Percentiles rank a stretch among this genome's conserved stretches.
Conservation (phyloP, 176 grass and related monocot genomes). For the Rhipidocladum racemiflorum region DNA sequence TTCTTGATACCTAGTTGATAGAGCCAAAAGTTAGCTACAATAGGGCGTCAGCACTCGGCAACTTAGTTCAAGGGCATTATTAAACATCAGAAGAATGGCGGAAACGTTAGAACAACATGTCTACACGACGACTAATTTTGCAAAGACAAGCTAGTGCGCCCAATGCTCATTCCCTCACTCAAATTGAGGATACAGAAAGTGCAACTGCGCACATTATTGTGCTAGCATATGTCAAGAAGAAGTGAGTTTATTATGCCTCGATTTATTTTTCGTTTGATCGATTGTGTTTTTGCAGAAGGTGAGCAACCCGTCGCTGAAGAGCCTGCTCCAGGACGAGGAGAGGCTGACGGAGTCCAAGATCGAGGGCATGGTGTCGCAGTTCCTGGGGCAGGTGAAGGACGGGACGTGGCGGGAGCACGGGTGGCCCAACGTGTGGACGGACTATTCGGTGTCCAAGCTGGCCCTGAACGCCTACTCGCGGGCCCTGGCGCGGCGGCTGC, state of each 20-base stretch:
- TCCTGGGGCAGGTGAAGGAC: conserved; percentile 69
- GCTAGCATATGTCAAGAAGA: not conserved
- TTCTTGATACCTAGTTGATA: no score
- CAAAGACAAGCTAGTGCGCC: not conserved
- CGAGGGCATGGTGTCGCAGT: conserved; percentile 59
- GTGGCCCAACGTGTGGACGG: conserved; percentile 93
- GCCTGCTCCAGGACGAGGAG: conserved; percentile 63
- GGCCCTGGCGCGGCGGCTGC: conserved; percentile 59
- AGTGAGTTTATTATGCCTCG: not conserved
- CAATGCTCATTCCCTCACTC: not conserved
- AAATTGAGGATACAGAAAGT: not conserved
- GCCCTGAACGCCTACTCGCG: conserved; percentile 85
- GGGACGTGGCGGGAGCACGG: conserved; percentile 63
- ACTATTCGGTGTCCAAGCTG: conserved; percentile 93
- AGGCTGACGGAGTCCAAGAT: conserved; percentile 49
- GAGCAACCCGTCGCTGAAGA: conserved; percentile 35
- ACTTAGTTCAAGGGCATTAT: not conserved
- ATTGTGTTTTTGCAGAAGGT: conserved; percentile 51
- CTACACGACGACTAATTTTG: not conserved
- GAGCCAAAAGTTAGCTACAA: no score
- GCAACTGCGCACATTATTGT: not conserved
- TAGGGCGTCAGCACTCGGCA: no score
- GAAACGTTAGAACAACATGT: not conserved
- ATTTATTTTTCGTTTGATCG: not conserved
- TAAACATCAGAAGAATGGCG: not conserved